Base-by-base conservation (phyloP, 495 filamentous ascomycete species). In the Pyrenula massariospora region DNA sequence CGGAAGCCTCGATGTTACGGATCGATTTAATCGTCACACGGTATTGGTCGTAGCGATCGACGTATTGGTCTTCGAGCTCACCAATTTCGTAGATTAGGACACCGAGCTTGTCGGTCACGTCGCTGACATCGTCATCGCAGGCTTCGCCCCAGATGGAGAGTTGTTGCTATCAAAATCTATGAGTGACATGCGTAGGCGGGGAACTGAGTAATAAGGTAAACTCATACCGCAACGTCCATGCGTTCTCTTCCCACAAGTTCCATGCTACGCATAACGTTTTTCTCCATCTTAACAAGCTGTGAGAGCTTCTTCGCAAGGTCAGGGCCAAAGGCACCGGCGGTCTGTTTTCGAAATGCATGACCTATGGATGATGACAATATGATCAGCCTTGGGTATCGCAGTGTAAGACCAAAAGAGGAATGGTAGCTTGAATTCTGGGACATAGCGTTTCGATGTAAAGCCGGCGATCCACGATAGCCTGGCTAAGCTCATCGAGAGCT, bases 241-340 rank as follows among this genome's bases (percentile, higher is more conserved):
- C 94, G 81, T 78, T 97, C 93, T 61, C 89, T 83, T 25, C 90
- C 88, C 48, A 97, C 93, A 54, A 92, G 77, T 69, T 97, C 93
- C 81, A 98, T 84, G 68, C 91, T 96, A 65, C 93, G 88, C 93
- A 98, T 98, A 52, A 95, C 86, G 66, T 98, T 97, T 86, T 98
- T 98, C 76, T 98, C 93, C 94, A 98, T 97, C 79, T 98, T 97
- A 58, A 98, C 93, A 36, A 98, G 82, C 77, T 95, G 89, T 23
- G 91, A 85, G 56, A 98, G 83, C 82, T 98, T 98, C 78, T 93
- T 92, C 55, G 94, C 86, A 25, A 98, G 85, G 56, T 98, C 93
- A 56, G 93, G 94, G 57, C 93, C 94, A 70, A 94, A 97, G 65
- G 90, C 88, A 57, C 93, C 93, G 56, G 91, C 92, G 54, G 91